A percentile compares a stretch with the other conserved stretches of the same genome.
Evolutionary conservation across 768 basidiomycete species (phyloP).

Genomic region (Punctularia strigosozonata): DNA sequence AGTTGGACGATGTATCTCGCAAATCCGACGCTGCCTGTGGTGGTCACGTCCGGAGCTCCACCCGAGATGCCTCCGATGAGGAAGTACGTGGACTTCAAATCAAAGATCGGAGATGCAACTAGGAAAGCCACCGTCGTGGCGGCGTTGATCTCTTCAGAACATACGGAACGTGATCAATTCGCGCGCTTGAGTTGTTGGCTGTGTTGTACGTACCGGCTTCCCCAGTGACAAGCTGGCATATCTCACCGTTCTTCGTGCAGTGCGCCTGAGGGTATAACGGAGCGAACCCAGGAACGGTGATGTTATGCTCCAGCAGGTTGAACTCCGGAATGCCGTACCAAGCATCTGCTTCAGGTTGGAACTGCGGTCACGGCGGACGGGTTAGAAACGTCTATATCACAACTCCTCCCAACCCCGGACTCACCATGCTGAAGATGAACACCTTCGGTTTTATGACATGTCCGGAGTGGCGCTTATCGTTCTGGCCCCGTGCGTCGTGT

Average conservation of each 20-base stretch:
- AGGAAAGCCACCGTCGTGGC: constrained; percentile 23
- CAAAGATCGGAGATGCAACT: constrained; percentile 19
- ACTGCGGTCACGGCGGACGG: background rate
- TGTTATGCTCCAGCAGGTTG: constrained; percentile 20
- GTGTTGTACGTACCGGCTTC: constrained; percentile 13
- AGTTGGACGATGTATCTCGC: constrained; percentile 27
- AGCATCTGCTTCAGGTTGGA: background rate
- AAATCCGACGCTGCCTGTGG: constrained; percentile 24
- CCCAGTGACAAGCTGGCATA: constrained; percentile 26
- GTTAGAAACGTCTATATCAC: background rate
- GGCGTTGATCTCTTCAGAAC: constrained; percentile 32
- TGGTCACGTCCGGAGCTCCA: constrained; percentile 24
- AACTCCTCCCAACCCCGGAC: background rate
- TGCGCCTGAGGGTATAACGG: constrained; percentile 24
- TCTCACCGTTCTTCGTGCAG: constrained; percentile 19
- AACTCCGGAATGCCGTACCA: constrained; percentile 17
- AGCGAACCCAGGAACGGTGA: constrained; percentile 25
- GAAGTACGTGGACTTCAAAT: constrained; percentile 28
- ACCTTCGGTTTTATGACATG: background rate
- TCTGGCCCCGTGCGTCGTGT: no score
- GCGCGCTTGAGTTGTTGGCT: background rate
- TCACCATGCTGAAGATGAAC: background rate
- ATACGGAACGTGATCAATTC: background rate
- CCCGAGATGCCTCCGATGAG: constrained; percentile 29
- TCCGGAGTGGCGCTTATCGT: no score